Percentiles rank a stretch among this genome's conserved stretches.
Evolutionary conservation across 2,329 filamentous ascomycete genomes (phyloP).

Genomic region (Pseudogymnoascus sp.): DNA sequence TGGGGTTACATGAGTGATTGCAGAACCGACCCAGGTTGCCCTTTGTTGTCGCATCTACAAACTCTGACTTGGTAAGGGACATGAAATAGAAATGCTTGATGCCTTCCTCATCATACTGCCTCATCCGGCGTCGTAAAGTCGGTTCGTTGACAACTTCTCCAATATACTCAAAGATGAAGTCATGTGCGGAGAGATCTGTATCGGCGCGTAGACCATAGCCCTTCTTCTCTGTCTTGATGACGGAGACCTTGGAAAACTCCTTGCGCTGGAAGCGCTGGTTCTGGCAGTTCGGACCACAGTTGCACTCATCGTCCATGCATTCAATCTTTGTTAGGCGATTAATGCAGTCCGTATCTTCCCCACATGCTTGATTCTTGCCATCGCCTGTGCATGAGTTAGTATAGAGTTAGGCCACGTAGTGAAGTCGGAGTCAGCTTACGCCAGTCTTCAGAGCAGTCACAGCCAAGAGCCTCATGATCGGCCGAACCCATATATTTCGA

Average conservation of each 20-base stretch:
- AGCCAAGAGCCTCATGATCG: slow-evolving; percentile 84
- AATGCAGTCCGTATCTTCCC: slow-evolving; percentile 95
- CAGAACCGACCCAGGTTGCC: slow-evolving; percentile 95
- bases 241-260: slow-evolving; percentile 82
- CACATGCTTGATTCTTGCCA: slow-evolving; percentile 74
- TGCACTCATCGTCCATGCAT: slow-evolving; percentile 73
- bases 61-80: slow-evolving; percentile 93
- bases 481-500: slow-evolving; percentile 87
- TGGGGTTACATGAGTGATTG: slow-evolving; percentile 98
- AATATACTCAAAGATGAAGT: slow-evolving; percentile 97
- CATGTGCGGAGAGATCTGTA: slow-evolving; percentile 65
- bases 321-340: slow-evolving; percentile 98
- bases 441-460: slow-evolving; percentile 92
- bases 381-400: slow-evolving; percentile 42
- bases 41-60: slow-evolving; percentile 94
- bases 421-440: slow-evolving; percentile 52
- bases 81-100: slow-evolving; percentile 99
- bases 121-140: slow-evolving; percentile 81
- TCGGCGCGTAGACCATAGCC: slow-evolving; percentile 87
- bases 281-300: slow-evolving; percentile 80
- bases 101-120: slow-evolving; percentile 88
- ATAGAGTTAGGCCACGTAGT: slow-evolving; percentile 8
- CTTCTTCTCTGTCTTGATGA: slow-evolving; percentile 98
- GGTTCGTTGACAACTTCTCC: slow-evolving; percentile 95
- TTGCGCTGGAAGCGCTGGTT: slow-evolving; percentile 92